Base-by-base conservation (phyloP, 768 basidiomycete species). In the Suillus subalutaceus region DNA sequence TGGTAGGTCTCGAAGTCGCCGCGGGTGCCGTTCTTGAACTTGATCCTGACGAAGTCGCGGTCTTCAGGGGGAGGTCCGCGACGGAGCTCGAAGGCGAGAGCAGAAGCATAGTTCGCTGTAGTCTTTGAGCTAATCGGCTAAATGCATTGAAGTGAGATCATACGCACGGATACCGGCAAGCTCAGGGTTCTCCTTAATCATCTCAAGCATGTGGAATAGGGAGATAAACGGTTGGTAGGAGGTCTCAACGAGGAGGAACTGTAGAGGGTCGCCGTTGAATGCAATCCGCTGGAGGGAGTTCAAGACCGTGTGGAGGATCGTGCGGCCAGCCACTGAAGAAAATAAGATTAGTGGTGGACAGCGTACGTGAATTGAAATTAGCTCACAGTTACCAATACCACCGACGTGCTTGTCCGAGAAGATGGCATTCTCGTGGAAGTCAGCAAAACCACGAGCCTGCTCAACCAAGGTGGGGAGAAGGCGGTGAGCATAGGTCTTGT, bases 181-280 rank as follows among this genome's bases (percentile, higher is more conserved):
- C 62, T 89, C 84, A 1, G 90, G 89, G 73, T 88, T 77, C 35
- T 83, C 78, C 67, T 85, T 80, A 69, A 78, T 70, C 65, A 90
- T 79, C 65, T 90, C 91, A 26, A 91, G 87, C 77, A 91, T 85
- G 74, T 89, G 86, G 86, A 96, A 91, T 77, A 96, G 83, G 6
- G 92, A 94, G 73, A 95, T 89, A 86, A 96, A 93, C 16, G 94
- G 89, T 77, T 94, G 93, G 82, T 95, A 95, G 68, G 92, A 91
- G 18, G 90, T 89, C 79, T 92, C 87, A 70, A 93, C 82, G 69
- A 94, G 75, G 77, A 90, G 82, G 79, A 96, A 85, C 72, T 92
- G 89, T 62, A 95, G 86, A 53, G 92, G 89, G 79, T 93, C 90
- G 67, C 85, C 87, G 71, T 89, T 88, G 82, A 89, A 91, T 56